Base-by-base conservation (phyloP, 1,139 yeast species). In the Schizosaccharomyces versatilis region DNA sequence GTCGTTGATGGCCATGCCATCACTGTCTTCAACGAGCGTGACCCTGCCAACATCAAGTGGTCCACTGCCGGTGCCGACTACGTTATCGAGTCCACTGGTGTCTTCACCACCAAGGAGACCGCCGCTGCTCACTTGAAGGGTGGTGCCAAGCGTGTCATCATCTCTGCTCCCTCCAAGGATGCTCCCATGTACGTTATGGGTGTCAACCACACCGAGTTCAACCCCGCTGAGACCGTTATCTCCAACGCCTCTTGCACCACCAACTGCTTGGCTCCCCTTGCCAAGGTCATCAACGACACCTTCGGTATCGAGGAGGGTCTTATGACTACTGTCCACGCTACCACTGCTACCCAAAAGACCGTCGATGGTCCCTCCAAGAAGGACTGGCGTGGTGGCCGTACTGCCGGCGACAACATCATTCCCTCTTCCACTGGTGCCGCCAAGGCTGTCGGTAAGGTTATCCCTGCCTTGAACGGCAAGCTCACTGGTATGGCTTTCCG, bases 381-480 rank as follows among this genome's bases (percentile, higher is more conserved):
- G 79, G 93, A 83, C 78, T 83, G 93, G 93, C 79, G 93, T 77
- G 93, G 93, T 71, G 93, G 93, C 71, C 80, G 93, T 74, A 80
- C 93, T 67, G 93, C 93, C 69, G 79, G 86, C 60, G 88, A 83
- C 69, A 82, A 82, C 83, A 81, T 82, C 70, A 82, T 82, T 67
- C 93, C 93, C 69, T 82, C 90, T 54, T 81, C 90, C 63, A 82
- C 93, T 63, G 93, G 93, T 77, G 93, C 93, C 68, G 94, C 94
- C 68, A 82, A 82, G 79, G 90, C 90, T 65, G 93, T 82, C 66
- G 93, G 90, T 71, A 81, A 81, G 77, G 93, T 83, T 68, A 81
- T 83, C 66, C 94, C 94, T 66, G 80, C 78, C 69, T 80, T 82
- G 68, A 79, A 80, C 75, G 93, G 93, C 68, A 83, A 82, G 76